Evolutionary conservation across 164 flowering plant species (phyloP).

Genomic region (Macadamia tetraphylla): DNA sequence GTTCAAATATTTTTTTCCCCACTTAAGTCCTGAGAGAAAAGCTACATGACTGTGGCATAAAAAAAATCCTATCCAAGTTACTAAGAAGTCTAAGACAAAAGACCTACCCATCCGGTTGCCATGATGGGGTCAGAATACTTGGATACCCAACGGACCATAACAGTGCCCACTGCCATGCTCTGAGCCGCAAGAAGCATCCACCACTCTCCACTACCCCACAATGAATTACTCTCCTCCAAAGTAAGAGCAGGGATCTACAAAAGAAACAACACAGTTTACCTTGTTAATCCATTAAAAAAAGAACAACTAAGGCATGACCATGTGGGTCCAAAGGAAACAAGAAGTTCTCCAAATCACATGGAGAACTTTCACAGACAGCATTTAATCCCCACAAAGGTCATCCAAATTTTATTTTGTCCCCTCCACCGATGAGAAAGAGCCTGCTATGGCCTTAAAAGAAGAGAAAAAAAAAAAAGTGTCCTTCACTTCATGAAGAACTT

Average conservation of each 20-base stretch:
- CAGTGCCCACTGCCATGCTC: conserved; percentile 98
- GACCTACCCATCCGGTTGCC: conserved; percentile 98
- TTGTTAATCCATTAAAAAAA: background rate
- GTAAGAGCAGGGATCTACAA: conserved; percentile 65
- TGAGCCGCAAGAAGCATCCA: conserved; percentile 99
- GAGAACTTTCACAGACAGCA: no score
- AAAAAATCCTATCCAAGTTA: background rate
- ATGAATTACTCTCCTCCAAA: conserved; percentile 40
- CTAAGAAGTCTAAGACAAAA: background rate
- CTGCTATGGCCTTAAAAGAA: no score
- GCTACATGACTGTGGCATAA: background rate
- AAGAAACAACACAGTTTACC: conserved; percentile 9
- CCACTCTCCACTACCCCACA: conserved; percentile 98
- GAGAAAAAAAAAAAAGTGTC: no score
- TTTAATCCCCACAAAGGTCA: no score
- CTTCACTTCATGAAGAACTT: no score
- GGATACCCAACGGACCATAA: conserved; percentile 98
- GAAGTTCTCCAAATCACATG: no score
- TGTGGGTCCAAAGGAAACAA: no score
- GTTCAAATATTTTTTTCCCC: no score
- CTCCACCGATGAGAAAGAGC: no score
- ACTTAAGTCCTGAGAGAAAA: background rate
- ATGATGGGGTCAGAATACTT: conserved; percentile 90
- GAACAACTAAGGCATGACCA: no score
- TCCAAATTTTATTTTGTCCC: no score